Evolutionary conservation across 2,329 filamentous ascomycete species (phyloP).

Genomic region (Penicillium sp.): DNA sequence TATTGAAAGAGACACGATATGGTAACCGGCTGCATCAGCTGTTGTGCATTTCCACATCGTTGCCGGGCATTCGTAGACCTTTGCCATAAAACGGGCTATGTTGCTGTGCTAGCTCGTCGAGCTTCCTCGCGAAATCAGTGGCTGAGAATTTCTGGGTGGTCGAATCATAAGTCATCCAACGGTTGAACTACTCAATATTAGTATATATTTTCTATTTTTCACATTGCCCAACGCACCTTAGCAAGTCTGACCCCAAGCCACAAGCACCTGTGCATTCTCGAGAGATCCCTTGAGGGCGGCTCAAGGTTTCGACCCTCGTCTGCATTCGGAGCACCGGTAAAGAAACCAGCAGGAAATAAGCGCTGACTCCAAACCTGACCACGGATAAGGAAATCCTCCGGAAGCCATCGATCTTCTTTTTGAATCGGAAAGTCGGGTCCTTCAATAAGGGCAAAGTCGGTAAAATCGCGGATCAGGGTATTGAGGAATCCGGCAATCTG

Average conservation of each 20-base stretch:
- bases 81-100: conserved; percentile 20
- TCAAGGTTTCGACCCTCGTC: conserved; percentile 62
- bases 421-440: conserved; percentile 47
- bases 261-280: conserved; percentile 58
- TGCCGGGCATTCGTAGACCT: neutral
- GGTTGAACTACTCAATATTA: conserved; percentile 36
- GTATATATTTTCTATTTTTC: neutral
- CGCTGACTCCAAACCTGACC: conserved; percentile 59
- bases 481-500: conserved; percentile 59
- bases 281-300: conserved; percentile 52
- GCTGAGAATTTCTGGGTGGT: conserved; percentile 36
- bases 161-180: conserved; percentile 47
- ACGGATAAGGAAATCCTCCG: conserved; percentile 64
- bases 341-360: conserved; percentile 58
- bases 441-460: conserved; percentile 42
- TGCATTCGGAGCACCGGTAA: conserved; percentile 54
- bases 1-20: conserved; percentile 1
- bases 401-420: conserved; percentile 54
- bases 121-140: conserved; percentile 37
- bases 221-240: conserved; percentile 39
- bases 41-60: conserved; percentile 20
- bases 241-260: conserved; percentile 54
- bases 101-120: conserved; percentile 24
- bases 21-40: conserved; percentile 6
- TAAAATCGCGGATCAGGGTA: conserved; percentile 50